These are phyloP conservation scores for Raffaelea ambrosiae DNA, from an alignment of 2,329 filamentous ascomycete genomes.

Conservation along the genomic window DNA sequence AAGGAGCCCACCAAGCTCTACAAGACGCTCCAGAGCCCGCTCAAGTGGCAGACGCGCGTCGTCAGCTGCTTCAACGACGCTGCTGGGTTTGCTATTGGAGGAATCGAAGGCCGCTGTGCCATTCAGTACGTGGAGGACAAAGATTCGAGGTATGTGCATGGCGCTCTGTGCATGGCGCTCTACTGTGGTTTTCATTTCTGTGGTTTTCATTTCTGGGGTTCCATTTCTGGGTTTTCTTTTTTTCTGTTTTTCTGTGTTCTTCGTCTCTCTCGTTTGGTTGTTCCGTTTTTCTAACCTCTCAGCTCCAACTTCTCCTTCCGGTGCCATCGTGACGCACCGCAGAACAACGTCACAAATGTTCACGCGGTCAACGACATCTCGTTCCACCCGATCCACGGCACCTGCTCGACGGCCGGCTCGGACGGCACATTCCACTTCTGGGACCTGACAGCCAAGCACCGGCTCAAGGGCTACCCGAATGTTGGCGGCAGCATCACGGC, in stretches of 20 bases:
- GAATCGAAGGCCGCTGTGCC: constrained; percentile 92
- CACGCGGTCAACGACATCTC: constrained; percentile 96
- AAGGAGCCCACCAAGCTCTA: constrained; percentile 84
- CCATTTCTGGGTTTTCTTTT: not conserved
- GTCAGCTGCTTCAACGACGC: constrained; percentile 93
- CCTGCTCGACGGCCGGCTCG: constrained; percentile 92
- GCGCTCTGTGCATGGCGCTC: no score
- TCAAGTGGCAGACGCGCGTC: constrained; percentile 97
- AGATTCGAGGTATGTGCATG: constrained; percentile 66
- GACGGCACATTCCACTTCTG: constrained; percentile 97
- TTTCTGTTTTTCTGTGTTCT: not conserved
- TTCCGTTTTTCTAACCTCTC: constrained; percentile 4
- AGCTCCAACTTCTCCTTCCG: constrained; percentile 98
- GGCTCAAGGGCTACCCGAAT: constrained; percentile 78
- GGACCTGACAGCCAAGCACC: constrained; percentile 87
- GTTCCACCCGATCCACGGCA: constrained; percentile 93
- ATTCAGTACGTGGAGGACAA: constrained; percentile 99
- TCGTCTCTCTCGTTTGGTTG: no score
- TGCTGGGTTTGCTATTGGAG: constrained; percentile 86
- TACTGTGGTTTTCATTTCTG: not conserved
- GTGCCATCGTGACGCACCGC: constrained; percentile 79
- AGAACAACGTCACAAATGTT: constrained; percentile 74
- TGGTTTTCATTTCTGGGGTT: not conserved
- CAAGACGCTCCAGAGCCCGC: constrained; percentile 89
- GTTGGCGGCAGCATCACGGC: constrained; percentile 82